Evolutionary conservation across 495 filamentous ascomycete genomes (phyloP), one percentile per base, ranked within the genome.

Genomic region (Cudoniella acicularis): DNA sequence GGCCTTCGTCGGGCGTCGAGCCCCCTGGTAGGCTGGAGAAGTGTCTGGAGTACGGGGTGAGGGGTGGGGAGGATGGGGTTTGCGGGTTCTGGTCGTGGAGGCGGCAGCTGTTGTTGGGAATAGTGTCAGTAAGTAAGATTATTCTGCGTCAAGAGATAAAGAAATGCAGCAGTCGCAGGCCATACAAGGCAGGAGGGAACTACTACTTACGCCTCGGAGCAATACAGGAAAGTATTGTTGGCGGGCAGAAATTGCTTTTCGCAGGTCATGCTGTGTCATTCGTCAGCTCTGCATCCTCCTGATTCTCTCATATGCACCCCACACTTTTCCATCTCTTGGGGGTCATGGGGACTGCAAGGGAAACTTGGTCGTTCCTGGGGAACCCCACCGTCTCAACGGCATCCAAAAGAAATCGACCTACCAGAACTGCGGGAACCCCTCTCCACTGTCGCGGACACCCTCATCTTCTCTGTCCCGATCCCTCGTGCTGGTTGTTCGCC

Each of bases 341-440:
- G 58, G 24, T 45, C 56, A 18, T 50, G 20, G 48, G 48, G 20
- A 25, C 10, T 9, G 20, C 10, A 10, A 48, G 18, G 45, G 48
- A 50, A 24, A 9, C 13, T 21, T 20, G 26, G n/a, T n/a, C 0
- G 27, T 58, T 24, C 50, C 56, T 40, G 54, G 50, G 46, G 9
- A 2, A 41, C 26, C 40, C 27, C 52, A 30, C 46, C 52, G 51
- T 20, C 51, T 20, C 24, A 26, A 27, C 49, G 50, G 23, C 43
- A 59, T n/a, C n/a, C 17, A 42, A 43, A 50, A 24, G 36, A 56
- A 20, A n/a, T 46, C 10, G 17, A 64, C 65, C 3, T 57, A 67
- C 65, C 65, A 68, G 52, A 54, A 68, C 52, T 68, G 66, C 11
- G 60, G 60, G 49, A 68, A 68, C 17, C 52, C 49, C 47, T 68